Evolutionary conservation across 345 rosid species (phyloP), one percentile per base, ranked within the genome.

Genomic region (Acer campestre): DNA sequence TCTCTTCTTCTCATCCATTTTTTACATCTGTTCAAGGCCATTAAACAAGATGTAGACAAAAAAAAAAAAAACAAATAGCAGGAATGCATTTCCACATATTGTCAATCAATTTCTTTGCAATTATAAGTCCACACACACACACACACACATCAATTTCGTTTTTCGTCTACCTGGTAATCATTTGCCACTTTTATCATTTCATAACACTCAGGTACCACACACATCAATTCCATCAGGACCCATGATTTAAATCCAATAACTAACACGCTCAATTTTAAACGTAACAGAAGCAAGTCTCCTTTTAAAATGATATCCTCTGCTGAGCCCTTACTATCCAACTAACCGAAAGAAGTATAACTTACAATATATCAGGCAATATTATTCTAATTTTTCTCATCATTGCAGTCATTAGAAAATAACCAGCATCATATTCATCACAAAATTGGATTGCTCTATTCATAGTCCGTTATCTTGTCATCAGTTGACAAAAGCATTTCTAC

Each of bases 1-100:
- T 61, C 70, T 27, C 80, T 75, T 69, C 67, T 59, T 56, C 23
- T 56, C 20, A 56, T 13, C 75, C 38, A 79, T 79, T 18, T 78
- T 74, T 74, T 38, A 22, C 2, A 35, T 18, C 6, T 72, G 66
- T 11, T 20, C 18, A 12, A 12, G n/a, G 51, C 51, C 48, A 35
- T 11, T 58, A 4, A 35, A 35, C 7, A 35, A 35, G 38, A 35
- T 35, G 38, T 35, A 35, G 38, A 35, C 7, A 25, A 56, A 38
- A 35, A 14, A n/a, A n/a, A n/a, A n/a, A 17, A 10, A n/a, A 69
- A 7, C 73, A 70, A 20, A 27, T 70, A 17, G 23, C 51, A 53
- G 58, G 61, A 51, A 70, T 31, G 44, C 68, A 53, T 16, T 53
- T 53, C 17, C 46, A 42, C 46, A 5, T 31, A 31, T 35, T 35